A percentile compares a stretch with the other conserved stretches of the same genome.
Conservation (phyloP, 768 basidiomycete species). For the Mycena olivaceomarginata region DNA sequence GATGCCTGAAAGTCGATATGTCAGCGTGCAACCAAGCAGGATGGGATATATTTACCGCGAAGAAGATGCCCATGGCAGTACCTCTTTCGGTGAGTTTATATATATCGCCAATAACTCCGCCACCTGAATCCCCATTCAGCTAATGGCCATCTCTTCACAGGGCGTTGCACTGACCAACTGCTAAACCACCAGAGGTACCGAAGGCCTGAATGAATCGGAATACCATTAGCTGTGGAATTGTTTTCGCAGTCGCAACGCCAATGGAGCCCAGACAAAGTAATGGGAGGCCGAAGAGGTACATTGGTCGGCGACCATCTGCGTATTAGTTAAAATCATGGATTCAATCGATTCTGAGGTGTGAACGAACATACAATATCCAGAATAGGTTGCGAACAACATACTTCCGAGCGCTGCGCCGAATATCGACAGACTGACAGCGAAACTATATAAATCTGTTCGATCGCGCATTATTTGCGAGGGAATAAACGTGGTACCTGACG, state of each 20-base stretch:
- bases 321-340: neutral
- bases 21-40: neutral
- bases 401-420: slow-evolving; percentile 64
- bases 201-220: slow-evolving; percentile 75
- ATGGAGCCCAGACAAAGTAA: slow-evolving; percentile 69
- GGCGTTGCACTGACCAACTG: slow-evolving; percentile 27
- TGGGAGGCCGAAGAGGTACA: slow-evolving; percentile 71
- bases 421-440: slow-evolving; percentile 71
- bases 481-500: slow-evolving; percentile 58
- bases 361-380: slow-evolving; percentile 64
- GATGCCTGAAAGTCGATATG: slow-evolving; percentile 53
- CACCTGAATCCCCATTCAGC: slow-evolving; percentile 55
- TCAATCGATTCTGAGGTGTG: neutral
- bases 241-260: slow-evolving; percentile 64
- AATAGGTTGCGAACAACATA: slow-evolving; percentile 70
- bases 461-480: neutral
- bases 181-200: slow-evolving; percentile 64
- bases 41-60: slow-evolving; percentile 56
- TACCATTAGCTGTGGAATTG: slow-evolving; percentile 63
- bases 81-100: slow-evolving; percentile 70
- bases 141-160: neutral
- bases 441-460: slow-evolving; percentile 48
- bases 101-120: slow-evolving; percentile 69
- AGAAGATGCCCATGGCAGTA: slow-evolving; percentile 68
- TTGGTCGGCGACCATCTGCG: slow-evolving; percentile 69